Evolutionary conservation across 1,284 basidiomycete genomes (phyloP), one percentile per base, ranked within the genome.

Genomic region (Thecaphora thlaspeos): DNA sequence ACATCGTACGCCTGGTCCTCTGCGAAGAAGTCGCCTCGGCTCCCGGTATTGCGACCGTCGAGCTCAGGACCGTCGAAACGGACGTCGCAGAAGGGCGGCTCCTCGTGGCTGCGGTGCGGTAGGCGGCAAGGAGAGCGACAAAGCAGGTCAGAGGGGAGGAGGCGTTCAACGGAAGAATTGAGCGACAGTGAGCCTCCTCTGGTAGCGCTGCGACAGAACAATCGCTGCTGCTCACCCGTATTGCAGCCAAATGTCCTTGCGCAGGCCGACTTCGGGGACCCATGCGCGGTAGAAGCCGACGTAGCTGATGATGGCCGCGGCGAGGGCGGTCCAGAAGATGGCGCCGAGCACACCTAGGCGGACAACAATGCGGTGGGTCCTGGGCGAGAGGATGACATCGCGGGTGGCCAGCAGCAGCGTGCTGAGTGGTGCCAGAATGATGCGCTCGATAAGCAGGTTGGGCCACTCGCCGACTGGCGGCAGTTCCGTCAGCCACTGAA

Each of bases 1-100:
- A 76, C 62, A 23, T 77, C 74, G 59, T 77, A 77, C n/a, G 61
- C 61, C 41, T 72, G 68, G 36, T 75, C 73, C 10, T 66, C 53
- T 5, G 62, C 64, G 30, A 77, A 76, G 45, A 69, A 59, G 17
- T 59, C 49, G 17, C 45, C 48, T 15, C 22, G 42, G 17, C 46
- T 47, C n/a, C 53, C 57, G 22, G 41, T 46, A 12, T 68, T 14
- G 4, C 32, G 32, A 3, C 32, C 67, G 17, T 40, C n/a, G 14
- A 45, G 42, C 4, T 42, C 46, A 15, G 36, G 7, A 3, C 38
- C 21, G 2, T 43, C 23, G 36, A 63, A 58, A 37, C 28, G 34
- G n/a, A 63, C 47, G 5, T 34, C 23, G 10, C 47, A 38, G 4
- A 4, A 39, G 2, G 52, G 47, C 18, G 37, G 30, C 19, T 19